Evolutionary conservation across 2,329 filamentous ascomycete genomes (phyloP).

Genomic region (Phaeomoniella chlamydospora): DNA sequence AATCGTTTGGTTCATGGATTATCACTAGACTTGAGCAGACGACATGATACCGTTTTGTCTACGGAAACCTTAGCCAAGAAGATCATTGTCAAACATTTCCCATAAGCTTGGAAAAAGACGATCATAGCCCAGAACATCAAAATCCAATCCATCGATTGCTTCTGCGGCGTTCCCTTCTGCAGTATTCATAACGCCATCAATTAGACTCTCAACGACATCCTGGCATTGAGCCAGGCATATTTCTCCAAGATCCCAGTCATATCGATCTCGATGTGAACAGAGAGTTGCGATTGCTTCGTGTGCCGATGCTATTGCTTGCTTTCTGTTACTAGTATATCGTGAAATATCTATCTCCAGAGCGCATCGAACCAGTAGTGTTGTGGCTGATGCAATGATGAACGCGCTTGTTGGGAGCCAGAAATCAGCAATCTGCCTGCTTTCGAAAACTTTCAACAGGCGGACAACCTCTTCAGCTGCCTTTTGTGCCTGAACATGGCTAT

Average conservation of each 20-base stretch:
- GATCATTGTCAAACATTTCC: not conserved
- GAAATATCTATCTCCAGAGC: conserved; percentile 7
- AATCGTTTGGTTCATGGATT: too few species aligned
- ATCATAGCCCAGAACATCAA: too few species aligned
- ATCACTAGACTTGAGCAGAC: too few species aligned
- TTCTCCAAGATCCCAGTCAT: conserved; percentile 3
- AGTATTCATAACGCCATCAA: too few species aligned
- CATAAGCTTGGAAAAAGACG: not conserved
- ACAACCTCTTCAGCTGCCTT: conserved; percentile 4
- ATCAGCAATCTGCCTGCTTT: conserved; percentile 7
- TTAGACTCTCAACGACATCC: conserved; percentile 1
- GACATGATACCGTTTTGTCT: too few species aligned
- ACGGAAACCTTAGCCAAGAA: too few species aligned
- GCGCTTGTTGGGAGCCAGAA: conserved; percentile 12
- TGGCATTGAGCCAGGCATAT: conserved; percentile 4
- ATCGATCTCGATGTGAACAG: not conserved
- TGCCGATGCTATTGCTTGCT: not conserved
- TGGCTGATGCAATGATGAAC: conserved; percentile 11
- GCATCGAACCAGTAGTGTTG: conserved; percentile 11
- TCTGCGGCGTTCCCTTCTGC: too few species aligned
- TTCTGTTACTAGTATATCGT: not conserved
- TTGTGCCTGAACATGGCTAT: conserved; percentile 1
- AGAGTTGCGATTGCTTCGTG: not conserved
- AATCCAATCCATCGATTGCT: too few species aligned
- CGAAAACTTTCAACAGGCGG: conserved; percentile 4